Base-by-base conservation (phyloP, 208 protist genomes). In the Trypanosoma boissoni region DNA sequence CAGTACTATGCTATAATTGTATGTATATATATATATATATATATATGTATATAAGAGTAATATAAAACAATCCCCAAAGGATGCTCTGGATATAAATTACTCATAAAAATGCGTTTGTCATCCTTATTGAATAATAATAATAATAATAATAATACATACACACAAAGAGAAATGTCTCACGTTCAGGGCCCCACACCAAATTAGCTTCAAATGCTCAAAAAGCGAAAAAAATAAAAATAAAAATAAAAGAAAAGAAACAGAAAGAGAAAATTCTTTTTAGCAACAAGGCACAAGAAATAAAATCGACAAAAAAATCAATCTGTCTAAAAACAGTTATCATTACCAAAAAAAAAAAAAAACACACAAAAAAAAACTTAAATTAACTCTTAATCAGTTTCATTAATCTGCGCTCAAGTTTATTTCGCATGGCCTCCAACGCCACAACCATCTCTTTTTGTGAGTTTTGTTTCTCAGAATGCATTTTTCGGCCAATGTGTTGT, bases 381-480 rank as follows among this genome's bases (percentile, higher is more conserved):
- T 24, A 18, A 18, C 37, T 24, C 24, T 2, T 37, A 37, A 26
- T 18, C 32, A 1, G 50, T 7, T 18, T 37, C 54, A 24, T 34
- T 34, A 23, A 32, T 24, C 26, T 21, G 8, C 3, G 18, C 29
- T 37, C 26, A 5, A 76, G 57, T 41, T 31, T 64, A 37, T 67
- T 39, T 1, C 58, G 58, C 36, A 86, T 66, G 8, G 46, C 44
- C 27, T 68, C 39, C 27, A 81, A 51, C 52, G 80, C 71, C 12
- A 52, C 54, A 50, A 64, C 63, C 54, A 74, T 75, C n/a, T 63
- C 62, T n/a, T 32, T 1, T 18, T 28, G 54, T 5, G 23, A 14
- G 31, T 26, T 32, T 34, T 72, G 21, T n/a, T 27, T 29, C 20
- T 41, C 53, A 16, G 74, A 21, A 10, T 50, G 44, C 29, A 21